Evolutionary conservation across 352 stramenopile genomes (phyloP).

Genomic region (Phytophthora quininea): DNA sequence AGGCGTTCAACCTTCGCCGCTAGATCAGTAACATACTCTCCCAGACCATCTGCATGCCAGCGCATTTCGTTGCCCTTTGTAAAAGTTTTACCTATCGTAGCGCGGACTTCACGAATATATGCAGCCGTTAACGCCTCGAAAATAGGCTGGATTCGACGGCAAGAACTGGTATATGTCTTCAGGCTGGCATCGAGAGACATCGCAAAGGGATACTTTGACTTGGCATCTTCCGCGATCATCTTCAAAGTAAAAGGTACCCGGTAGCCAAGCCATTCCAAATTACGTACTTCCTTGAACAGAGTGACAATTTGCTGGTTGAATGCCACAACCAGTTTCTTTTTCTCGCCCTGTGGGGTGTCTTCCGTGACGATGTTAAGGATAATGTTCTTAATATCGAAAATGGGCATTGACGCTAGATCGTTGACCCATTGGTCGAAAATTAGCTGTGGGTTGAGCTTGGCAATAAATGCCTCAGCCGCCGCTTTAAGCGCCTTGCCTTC

Average conservation of each 20-base stretch:
- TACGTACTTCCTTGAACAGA: slow-evolving; percentile 98
- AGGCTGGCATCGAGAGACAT: slow-evolving; percentile 97
- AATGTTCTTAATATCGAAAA: slow-evolving; percentile 93
- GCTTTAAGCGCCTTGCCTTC: slow-evolving; percentile 97
- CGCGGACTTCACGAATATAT: slow-evolving; percentile 84
- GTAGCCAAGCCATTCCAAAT: slow-evolving; percentile 98
- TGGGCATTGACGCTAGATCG: slow-evolving; percentile 89
- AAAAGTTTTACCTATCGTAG: slow-evolving; percentile 90
- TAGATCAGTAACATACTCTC: slow-evolving; percentile 88
- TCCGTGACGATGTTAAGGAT: slow-evolving; percentile 91
- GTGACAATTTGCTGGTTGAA: slow-evolving; percentile 99
- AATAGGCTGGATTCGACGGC: slow-evolving; percentile 80
- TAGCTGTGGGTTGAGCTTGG: slow-evolving; percentile 86
- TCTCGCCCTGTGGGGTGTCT: slow-evolving; percentile 69
- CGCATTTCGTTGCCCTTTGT: slow-evolving; percentile 89
- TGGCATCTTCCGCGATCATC: slow-evolving; percentile 96
- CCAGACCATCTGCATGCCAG: slow-evolving; percentile 88
- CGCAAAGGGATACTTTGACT: slow-evolving; percentile 96
- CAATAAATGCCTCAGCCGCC: slow-evolving; percentile 84
- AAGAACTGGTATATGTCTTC: slow-evolving; percentile 91
- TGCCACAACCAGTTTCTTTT: slow-evolving; percentile 83
- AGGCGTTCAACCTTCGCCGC: slow-evolving; percentile 95
- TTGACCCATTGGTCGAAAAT: slow-evolving; percentile 97
- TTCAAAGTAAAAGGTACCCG: slow-evolving; percentile 95
- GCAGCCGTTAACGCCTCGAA: slow-evolving; percentile 79